Evolutionary conservation across 352 stramenopile species (phyloP).

Genomic region (Phytophthora rubi): DNA sequence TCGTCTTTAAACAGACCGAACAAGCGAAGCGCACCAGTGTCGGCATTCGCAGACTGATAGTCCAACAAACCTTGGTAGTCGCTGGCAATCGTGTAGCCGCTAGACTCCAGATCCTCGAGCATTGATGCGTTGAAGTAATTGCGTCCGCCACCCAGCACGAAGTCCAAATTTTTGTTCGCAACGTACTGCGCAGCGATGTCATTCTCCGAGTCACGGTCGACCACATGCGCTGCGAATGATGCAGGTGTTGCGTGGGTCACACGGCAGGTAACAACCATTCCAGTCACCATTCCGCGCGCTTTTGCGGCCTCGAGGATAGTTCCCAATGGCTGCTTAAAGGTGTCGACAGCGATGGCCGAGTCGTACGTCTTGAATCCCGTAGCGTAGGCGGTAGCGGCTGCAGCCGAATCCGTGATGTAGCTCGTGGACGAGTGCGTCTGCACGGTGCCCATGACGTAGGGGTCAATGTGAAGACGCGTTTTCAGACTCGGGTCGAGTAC

Average conservation of each 20-base stretch:
- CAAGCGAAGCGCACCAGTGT: constrained; percentile 53
- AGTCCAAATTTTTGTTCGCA: constrained; percentile 74
- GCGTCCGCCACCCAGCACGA: constrained; percentile 57
- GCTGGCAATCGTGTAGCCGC: constrained; percentile 57
- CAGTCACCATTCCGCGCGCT: constrained; percentile 66
- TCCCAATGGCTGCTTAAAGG: constrained; percentile 57
- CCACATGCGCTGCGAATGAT: constrained; percentile 59
- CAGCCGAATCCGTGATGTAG: constrained; percentile 72
- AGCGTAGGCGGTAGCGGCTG: constrained; percentile 60
- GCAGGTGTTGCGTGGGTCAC: constrained; percentile 70
- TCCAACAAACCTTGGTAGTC: constrained; percentile 62
- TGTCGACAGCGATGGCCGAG: constrained; percentile 60
- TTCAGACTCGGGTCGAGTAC: constrained; percentile 61
- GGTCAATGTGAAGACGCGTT: constrained; percentile 66
- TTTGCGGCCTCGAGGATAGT: constrained; percentile 74
- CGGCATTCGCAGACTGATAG: constrained; percentile 58
- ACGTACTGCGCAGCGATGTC: constrained; percentile 68
- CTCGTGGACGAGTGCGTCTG: constrained; percentile 72
- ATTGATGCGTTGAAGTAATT: constrained; percentile 61
- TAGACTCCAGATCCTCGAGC: constrained; percentile 45
- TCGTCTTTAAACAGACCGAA: constrained; percentile 67
- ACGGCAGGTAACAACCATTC: constrained; percentile 73
- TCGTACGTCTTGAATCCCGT: constrained; percentile 78
- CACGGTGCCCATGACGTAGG: constrained; percentile 58
- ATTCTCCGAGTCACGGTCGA: constrained; percentile 60